Evolutionary conservation across 2,329 filamentous ascomycete genomes (phyloP).

Genomic region (Apiospora aurea): DNA sequence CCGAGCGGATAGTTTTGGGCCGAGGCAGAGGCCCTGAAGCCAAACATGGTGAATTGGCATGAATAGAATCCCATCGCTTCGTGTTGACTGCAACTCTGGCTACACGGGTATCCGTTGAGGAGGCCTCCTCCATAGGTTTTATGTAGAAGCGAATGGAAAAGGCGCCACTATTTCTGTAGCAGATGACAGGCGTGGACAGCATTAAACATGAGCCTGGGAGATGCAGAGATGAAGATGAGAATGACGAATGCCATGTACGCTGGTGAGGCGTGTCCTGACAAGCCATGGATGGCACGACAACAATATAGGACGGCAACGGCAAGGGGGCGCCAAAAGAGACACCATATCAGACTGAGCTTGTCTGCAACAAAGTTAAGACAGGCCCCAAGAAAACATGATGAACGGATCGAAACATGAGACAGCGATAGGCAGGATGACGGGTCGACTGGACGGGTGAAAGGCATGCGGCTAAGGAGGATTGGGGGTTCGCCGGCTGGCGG

Average conservation of each 20-base stretch:
- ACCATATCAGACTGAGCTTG: conserved; percentile 17
- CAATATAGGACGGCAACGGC: no score
- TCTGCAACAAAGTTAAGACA: conserved; percentile 20
- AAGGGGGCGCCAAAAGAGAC: not conserved
- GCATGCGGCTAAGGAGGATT: conserved; percentile 9
- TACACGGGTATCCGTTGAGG: not conserved
- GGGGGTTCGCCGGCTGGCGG: conserved; percentile 6
- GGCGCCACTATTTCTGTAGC: not conserved
- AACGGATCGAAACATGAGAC: conserved; percentile 23
- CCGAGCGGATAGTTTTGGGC: not conserved
- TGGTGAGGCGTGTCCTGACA: not conserved
- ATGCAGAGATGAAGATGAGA: not conserved
- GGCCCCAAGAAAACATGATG: conserved; percentile 8
- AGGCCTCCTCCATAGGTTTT: not conserved
- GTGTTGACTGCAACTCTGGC: not conserved
- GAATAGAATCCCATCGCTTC: not conserved
- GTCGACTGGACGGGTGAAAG: conserved; percentile 10
- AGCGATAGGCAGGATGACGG: conserved; percentile 14
- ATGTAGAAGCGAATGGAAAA: not conserved
- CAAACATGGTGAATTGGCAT: not conserved
- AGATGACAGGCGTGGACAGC: not conserved
- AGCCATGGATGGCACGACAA: not conserved
- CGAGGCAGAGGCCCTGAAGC: conserved; percentile 4
- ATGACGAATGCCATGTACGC: conserved; percentile 14
- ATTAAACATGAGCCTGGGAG: conserved; percentile 11